Evolutionary conservation across 2,329 filamentous ascomycete species (phyloP).

Genomic region (Microascus cirrosus): DNA sequence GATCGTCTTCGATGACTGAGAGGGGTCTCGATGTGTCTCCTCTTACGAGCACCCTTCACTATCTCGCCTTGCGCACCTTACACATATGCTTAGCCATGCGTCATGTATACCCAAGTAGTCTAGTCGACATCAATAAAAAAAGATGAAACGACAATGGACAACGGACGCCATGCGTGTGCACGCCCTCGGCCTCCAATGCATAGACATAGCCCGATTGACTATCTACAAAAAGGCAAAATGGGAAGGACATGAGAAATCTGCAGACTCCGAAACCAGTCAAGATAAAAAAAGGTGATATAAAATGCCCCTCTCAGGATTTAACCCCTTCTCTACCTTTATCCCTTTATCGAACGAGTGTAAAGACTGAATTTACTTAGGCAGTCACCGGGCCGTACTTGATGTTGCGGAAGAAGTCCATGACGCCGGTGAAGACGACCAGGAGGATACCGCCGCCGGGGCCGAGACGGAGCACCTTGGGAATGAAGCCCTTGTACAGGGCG

Average conservation of each 20-base stretch:
- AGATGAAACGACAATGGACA: not conserved
- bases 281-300: not conserved
- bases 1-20: slow-evolving; percentile 39
- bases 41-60: not conserved
- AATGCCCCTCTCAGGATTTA: not conserved
- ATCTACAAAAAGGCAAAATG: not conserved
- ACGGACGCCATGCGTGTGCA: not conserved
- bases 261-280: not conserved
- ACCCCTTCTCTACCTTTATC: not conserved
- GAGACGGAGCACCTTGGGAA: slow-evolving; percentile 67
- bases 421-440: slow-evolving; percentile 75
- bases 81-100: not conserved
- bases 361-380: not conserved
- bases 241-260: not conserved
- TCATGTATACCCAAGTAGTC: not conserved
- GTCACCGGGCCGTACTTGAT: slow-evolving; percentile 20
- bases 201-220: not conserved
- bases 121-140: not conserved
- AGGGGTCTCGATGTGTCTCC: not conserved
- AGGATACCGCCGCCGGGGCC: slow-evolving; percentile 55
- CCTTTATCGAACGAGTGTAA: not conserved
- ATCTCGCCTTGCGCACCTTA: not conserved
- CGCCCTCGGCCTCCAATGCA: not conserved
- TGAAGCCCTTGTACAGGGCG: slow-evolving; percentile 94
- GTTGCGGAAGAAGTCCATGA: slow-evolving; percentile 86